phyloP scores from a whole-genome alignment of 2,329 filamentous ascomycete species.

The Fusarium hainanense region DNA sequence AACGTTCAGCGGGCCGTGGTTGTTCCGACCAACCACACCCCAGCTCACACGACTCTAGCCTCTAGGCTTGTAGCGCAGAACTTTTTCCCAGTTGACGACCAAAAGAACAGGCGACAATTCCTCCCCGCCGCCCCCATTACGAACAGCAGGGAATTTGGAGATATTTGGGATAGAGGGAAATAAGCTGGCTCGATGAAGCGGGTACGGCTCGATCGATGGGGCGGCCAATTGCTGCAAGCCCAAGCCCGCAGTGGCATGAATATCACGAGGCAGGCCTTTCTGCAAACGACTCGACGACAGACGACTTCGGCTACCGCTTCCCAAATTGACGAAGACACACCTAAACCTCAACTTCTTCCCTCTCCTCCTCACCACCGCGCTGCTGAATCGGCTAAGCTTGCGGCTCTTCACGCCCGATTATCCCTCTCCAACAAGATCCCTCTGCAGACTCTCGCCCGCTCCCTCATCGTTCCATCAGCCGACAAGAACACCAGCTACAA shows the following conservation, averaged over 20 bases:
- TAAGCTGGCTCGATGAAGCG: conserved; percentile 54
- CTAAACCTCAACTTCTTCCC: conserved; percentile 60
- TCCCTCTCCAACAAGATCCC: conserved; percentile 84
- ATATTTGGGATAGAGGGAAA: conserved; percentile 29
- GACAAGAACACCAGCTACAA: conserved; percentile 85
- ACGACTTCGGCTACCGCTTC: conserved; percentile 50
- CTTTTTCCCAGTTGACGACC: conserved; percentile 49
- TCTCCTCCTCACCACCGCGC: conserved; percentile 78
- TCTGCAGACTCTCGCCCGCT: conserved; percentile 84
- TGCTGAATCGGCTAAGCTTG: conserved; percentile 83
- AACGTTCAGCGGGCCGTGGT: conserved; percentile 41
- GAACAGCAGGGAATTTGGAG: conserved; percentile 27
- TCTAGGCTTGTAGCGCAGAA: conserved; percentile 47
- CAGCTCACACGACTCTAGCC: conserved; percentile 51
- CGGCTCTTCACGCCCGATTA: conserved; percentile 90
- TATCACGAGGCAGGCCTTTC: conserved; percentile 39
- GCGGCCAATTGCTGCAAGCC: conserved; percentile 55
- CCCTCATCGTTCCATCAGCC: conserved; percentile 86
- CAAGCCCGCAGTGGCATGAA: conserved; percentile 38
- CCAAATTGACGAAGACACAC: conserved; percentile 40
- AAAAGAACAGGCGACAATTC: conserved; percentile 27
- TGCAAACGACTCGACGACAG: conserved; percentile 37
- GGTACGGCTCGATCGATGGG: conserved; percentile 56
- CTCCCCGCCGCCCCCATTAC: conserved; percentile 27
- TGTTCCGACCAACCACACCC: conserved; percentile 41